Base-by-base conservation (phyloP, 2,329 filamentous ascomycete genomes). In the Tolypocladium tundrense region DNA sequence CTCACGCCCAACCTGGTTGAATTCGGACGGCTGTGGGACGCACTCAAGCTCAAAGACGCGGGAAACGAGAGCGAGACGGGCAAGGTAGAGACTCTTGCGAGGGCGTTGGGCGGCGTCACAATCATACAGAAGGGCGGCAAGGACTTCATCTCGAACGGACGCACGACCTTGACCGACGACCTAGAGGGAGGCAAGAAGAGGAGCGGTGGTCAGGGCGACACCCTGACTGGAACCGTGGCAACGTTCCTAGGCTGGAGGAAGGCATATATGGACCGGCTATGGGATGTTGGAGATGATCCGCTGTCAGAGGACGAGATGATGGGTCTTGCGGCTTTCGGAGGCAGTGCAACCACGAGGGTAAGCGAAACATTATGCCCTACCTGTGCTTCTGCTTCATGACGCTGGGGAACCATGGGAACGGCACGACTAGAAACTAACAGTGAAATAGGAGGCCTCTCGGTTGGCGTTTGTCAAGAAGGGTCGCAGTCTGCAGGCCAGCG, bases 1-100 rank as follows among this genome's bases (percentile, higher is more conserved):
- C 75, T 99, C 58, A 99, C 94, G 48, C 94, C 94, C 1, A 99
- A 99, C 63, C 88, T 97, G 0, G 91, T 96, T 5, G 94, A 99
- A 72, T 97, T 97, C 69, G 86, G 82, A 1, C 80, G 92, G 14
- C 72, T 99, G 48, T 92, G 91, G 59, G 88, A 91, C 71, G 81
- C 85, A 2, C 79, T 94, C 59, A 84, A 84, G 3, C 76, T 96
- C 57, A 82, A 91, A 60, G 77, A 82, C 0, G 65, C 67, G 1
- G 68, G 43, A 5, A 54, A 42, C 10, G 53, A 69, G 4, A 76
- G 62, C 14, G 67, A 76, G 58, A 77, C 75, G 4, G 70, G 73
- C 2, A 75, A 74, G 55, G 83, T 91, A 69, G 77, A 87, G 81
- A 76, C 71, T 19, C 75, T 99, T 45, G 86, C 91, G 0, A 82